These are phyloP conservation scores for Pseudogymnoascus verrucosus DNA, from an alignment of 2,329 filamentous ascomycete species.

Conservation along the genomic window DNA sequence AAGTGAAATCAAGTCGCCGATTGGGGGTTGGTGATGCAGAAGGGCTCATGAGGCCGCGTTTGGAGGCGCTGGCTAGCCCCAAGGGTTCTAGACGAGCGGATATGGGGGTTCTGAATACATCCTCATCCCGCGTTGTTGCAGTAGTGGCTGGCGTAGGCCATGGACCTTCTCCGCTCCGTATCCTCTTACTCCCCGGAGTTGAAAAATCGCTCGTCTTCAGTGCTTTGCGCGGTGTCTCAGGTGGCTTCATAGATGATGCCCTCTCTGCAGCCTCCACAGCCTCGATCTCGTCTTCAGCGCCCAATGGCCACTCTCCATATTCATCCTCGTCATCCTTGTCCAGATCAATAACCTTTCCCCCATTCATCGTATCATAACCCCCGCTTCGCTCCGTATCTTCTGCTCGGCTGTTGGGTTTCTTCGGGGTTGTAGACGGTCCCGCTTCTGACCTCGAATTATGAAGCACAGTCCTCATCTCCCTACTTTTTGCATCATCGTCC, in stretches of 20 bases:
- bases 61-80: background rate
- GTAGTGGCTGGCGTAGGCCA: constrained; percentile 23
- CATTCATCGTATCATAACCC: background rate
- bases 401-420: constrained; percentile 11
- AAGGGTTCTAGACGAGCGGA: constrained; percentile 8
- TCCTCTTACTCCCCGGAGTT: constrained; percentile 25
- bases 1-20: constrained; percentile 13
- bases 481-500: constrained; percentile 42
- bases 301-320: constrained; percentile 22
- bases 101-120: constrained; percentile 19
- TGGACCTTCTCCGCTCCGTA: constrained; percentile 17
- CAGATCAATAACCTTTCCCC: constrained; percentile 6
- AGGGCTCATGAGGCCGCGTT: constrained; percentile 15
- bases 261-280: constrained; percentile 14
- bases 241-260: constrained; percentile 5
- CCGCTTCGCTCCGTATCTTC: background rate
- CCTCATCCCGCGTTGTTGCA: constrained; percentile 13
- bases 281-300: constrained; percentile 18
- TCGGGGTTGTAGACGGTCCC: background rate
- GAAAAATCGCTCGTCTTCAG: constrained; percentile 15
- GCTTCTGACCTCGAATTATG: constrained; percentile 38
- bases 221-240: constrained; percentile 23
- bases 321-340: constrained; percentile 21
- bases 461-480: constrained; percentile 38
- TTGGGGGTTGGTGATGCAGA: constrained; percentile 22